Evolutionary conservation across 345 rosid genomes (phyloP), one percentile per base, ranked within the genome.

Genomic region (Eucalyptus pauciflora): DNA sequence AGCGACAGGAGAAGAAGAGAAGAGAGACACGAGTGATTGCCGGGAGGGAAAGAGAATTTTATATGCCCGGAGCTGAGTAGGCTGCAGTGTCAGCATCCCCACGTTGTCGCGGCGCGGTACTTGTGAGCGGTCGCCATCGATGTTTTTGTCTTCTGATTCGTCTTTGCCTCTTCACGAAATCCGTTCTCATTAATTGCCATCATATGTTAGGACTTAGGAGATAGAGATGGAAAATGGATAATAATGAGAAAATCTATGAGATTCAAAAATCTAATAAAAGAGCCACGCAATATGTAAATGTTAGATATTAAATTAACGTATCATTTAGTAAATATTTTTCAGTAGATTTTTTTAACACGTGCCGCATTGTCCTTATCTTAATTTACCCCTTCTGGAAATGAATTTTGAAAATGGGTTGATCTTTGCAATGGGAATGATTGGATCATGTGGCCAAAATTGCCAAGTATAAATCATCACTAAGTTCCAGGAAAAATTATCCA

Each of bases 401-500:
- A 33, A 10, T 18, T 33, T 33, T 7, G 3, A 71, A 71, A 71
- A 69, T 0, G 46, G 46, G 45, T 37, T 33, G 22, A 71, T 71
- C 4, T 33, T 37, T 7, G 24, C 45, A 37, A 37, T 33, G 45
- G 45, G 25, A 33, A 16, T 17, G 12, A 33, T 8, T 69, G 80
- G 45, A 17, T 71, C 46, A 3, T 37, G 5, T 33, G 45, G 45
- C 0, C 4, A 3, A 9, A 33, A 71, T 71, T 17, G 46, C 2
- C 12, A 3, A 5, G 6, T 10, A 2, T 3, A 37, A 33, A 33
- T 33, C 13, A 69, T 4, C 2, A 1, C 12, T 2, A 15, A 16
- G 2, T 8, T 33, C 0, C 0, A 7, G 0, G 0, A 0, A 8
- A 56, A 56, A 8, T 8, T 56, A 0, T 56, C 4, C 1, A 22